Conservation (phyloP, 495 filamentous ascomycete genomes). For the Amphirosellinia nigrospora region DNA sequence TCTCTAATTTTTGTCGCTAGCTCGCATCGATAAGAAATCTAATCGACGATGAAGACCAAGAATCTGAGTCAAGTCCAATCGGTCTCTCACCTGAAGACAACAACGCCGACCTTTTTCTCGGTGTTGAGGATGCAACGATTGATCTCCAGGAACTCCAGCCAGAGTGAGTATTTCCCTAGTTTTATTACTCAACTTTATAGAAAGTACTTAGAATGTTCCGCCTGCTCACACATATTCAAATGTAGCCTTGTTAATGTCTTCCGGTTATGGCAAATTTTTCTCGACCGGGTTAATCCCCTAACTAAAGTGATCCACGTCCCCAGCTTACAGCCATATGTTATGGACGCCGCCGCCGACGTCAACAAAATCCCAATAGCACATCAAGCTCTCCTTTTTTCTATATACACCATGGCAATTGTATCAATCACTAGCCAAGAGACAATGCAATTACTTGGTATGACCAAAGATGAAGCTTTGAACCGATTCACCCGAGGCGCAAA, state of each 20-base stretch:
- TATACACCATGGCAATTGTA: constrained; percentile 44
- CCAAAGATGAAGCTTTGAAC: constrained; percentile 29
- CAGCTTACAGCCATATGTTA: constrained; percentile 47
- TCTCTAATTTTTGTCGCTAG: constrained; percentile 18
- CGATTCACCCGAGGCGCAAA: constrained; percentile 40
- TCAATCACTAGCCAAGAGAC: constrained; percentile 42
- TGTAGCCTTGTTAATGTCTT: constrained; percentile 36
- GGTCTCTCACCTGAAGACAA: constrained; percentile 23
- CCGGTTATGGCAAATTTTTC: constrained; percentile 31
- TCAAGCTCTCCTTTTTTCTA: constrained; percentile 48
- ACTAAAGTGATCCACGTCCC: constrained; percentile 63
- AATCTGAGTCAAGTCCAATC: constrained; percentile 3
- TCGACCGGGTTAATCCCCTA: constrained; percentile 62
- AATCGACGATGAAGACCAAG: constrained; percentile 23
- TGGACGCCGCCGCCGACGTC: constrained; percentile 46
- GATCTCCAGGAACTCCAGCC: constrained; percentile 24
- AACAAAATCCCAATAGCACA: constrained; percentile 36
- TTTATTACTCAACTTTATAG: background rate
- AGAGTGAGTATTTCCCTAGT: constrained; percentile 13
- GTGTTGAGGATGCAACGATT: constrained; percentile 17
- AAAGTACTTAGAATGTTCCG: constrained; percentile 1
- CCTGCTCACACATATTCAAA: constrained; percentile 29
- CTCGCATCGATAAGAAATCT: constrained; percentile 23
- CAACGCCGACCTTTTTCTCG: constrained; percentile 20
- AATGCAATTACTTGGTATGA: constrained; percentile 42